Evolutionary conservation across 345 rosid species (phyloP), one percentile per base, ranked within the genome.

Genomic region (Rhizophora mangle): DNA sequence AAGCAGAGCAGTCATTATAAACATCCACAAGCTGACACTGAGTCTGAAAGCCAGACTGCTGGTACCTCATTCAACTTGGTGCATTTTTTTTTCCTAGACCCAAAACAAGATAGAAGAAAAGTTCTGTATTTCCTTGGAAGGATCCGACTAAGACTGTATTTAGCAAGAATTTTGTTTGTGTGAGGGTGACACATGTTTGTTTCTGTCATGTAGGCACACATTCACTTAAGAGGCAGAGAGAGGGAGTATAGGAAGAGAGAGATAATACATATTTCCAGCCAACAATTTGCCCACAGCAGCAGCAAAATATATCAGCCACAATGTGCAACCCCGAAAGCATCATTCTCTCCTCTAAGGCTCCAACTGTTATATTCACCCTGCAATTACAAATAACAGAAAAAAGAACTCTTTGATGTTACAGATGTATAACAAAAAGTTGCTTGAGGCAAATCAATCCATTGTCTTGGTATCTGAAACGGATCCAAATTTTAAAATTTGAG

Each of bases 211-310:
- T 3, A 43, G 49, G 49, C 49, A 43, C 49, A 43, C 4, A 43
- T 43, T 43, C 18, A 3, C 49, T 43, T 13, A 13, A 43, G 49
- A 15, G 16, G 20, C 6, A 39, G 27, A 18, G 36, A 20, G 29
- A 27, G 3, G 49, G 21, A 6, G 7, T 22, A 10, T 60, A 32
- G 24, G 62, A 60, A 15, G 53, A 26, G 63, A 47, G 58, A 58
- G 63, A 59, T 73, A 64, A 64, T 87, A 90, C 98, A 51, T 90
- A 93, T 93, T 93, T 93, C 98, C 98, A 90, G 77, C 98, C 98
- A 71, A 90, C 86, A 60, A 83, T 86, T 69, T 87, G 96, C 72
- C 97, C 96, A 37, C 98, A 93, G 39, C 85, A 85, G 79, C 98
- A 93, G 76, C 98, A 93, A 83, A 82, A 93, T 52, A 86, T 79